phyloP scores from a whole-genome alignment of 257 asterid species.

The Voacanga thouarsii region DNA sequence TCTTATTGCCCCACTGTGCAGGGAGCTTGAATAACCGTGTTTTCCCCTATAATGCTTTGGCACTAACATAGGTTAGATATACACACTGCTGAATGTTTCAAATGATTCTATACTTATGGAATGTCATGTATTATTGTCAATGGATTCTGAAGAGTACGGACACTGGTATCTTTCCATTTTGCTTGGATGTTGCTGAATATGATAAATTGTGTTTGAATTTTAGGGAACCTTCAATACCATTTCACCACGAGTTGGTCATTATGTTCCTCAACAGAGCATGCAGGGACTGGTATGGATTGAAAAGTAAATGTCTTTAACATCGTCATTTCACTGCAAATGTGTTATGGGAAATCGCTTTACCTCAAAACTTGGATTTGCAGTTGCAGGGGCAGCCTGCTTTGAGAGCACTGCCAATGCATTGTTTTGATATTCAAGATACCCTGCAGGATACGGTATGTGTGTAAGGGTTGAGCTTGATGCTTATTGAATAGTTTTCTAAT shows the following conservation, averaged over 20 bases:
- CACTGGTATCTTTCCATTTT: not conserved
- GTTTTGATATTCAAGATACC: constrained; percentile 3
- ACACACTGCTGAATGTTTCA: not conserved
- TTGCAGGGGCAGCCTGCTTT: constrained; percentile 9
- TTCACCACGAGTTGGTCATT: not conserved
- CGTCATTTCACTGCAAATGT: not conserved
- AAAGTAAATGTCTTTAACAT: not conserved
- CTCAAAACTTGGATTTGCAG: not conserved
- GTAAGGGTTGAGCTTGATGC: not conserved
- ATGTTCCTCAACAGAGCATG: constrained; percentile 5
- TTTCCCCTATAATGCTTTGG: not conserved
- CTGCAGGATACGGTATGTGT: not conserved
- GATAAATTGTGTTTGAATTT: not conserved
- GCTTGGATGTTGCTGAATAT: not conserved
- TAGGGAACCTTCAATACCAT: not conserved
- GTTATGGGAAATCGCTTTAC: not conserved
- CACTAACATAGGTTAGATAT: not conserved
- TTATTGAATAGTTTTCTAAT: not conserved
- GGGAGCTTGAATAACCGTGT: not conserved
- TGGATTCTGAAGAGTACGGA: not conserved
- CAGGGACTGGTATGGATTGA: constrained; percentile 8
- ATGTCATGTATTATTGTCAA: not conserved
- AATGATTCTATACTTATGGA: not conserved
- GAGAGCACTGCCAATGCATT: not conserved
- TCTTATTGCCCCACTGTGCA: not conserved